Conservation (phyloP, 148 eudicot genomes). For the Vaccinium macrocarpon region DNA sequence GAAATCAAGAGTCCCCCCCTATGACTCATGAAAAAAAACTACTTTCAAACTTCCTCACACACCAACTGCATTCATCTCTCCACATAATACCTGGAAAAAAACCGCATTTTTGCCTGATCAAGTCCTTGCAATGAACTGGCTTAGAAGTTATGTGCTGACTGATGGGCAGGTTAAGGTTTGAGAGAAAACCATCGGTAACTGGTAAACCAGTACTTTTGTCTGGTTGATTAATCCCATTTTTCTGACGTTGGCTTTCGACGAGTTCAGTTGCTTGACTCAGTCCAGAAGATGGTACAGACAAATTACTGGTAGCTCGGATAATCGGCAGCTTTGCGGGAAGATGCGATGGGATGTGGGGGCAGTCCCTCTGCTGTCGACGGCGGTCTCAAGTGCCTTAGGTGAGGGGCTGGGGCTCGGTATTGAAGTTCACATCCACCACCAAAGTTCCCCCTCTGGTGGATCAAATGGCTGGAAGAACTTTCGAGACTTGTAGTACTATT, state of each 20-base stretch:
- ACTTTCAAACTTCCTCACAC: not conserved
- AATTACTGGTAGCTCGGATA: not conserved
- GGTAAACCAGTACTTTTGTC: too few species aligned
- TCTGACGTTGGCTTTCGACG: not conserved
- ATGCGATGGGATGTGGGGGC: not conserved
- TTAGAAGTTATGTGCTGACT: not conserved
- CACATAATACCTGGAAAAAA: not conserved
- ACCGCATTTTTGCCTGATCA: not conserved
- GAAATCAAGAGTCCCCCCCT: not conserved
- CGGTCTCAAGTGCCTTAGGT: conserved; percentile 13
- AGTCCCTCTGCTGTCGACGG: not conserved
- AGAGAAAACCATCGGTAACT: not conserved
- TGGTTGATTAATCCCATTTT: not conserved
- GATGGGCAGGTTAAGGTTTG: not conserved
- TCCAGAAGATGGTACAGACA: not conserved
- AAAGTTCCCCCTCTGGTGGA: conserved; percentile 4
- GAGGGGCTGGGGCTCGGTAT: conserved; percentile 38
- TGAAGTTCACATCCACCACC: conserved; percentile 9
- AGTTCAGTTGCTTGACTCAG: conserved; percentile 1
- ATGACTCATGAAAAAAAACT: not conserved
- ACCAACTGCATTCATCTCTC: not conserved
- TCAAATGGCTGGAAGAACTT: not conserved
- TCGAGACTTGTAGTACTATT: not conserved
- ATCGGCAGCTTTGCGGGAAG: not conserved
- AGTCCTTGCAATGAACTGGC: not conserved